A percentile compares a stretch with the other conserved stretches of the same genome.
These are phyloP conservation scores for Pseudopyricularia cyperi DNA, from an alignment of 2,329 filamentous ascomycete species.

Conservation along the genomic window DNA sequence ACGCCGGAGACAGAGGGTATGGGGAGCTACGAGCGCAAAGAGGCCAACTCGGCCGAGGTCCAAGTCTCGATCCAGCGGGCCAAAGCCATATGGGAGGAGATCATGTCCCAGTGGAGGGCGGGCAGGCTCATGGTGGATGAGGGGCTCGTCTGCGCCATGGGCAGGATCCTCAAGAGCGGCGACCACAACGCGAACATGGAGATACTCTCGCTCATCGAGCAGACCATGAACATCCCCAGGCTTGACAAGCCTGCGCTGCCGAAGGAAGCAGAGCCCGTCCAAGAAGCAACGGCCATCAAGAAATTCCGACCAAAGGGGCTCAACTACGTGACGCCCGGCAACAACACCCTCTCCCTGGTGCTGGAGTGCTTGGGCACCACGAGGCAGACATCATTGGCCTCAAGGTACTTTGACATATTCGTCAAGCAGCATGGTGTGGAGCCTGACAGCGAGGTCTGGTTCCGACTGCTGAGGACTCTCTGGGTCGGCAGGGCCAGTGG, in stretches of 20 bases:
- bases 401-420: conserved; percentile 67
- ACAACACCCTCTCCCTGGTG: conserved; percentile 55
- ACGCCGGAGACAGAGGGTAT: not conserved
- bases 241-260: conserved; percentile 19
- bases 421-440: conserved; percentile 45
- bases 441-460: conserved; percentile 62
- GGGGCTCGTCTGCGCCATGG: conserved; percentile 69
- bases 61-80: conserved; percentile 48
- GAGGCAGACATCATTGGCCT: conserved; percentile 46
- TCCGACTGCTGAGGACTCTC: conserved; percentile 54
- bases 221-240: conserved; percentile 66
- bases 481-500: conserved; percentile 52
- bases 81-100: conserved; percentile 67
- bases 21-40: not conserved
- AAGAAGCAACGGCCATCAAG: not conserved
- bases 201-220: conserved; percentile 62
- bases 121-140: conserved; percentile 66
- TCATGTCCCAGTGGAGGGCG: conserved; percentile 61
- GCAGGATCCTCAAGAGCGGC: conserved; percentile 57
- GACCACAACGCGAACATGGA: conserved; percentile 52
- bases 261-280: conserved; percentile 2
- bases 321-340: conserved; percentile 29
- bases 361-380: conserved; percentile 50
- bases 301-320: not conserved
- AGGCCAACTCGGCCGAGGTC: conserved; percentile 13